These are phyloP conservation scores for Ustilago nuda DNA, from an alignment of 1,284 basidiomycete genomes.

Conservation along the genomic window DNA sequence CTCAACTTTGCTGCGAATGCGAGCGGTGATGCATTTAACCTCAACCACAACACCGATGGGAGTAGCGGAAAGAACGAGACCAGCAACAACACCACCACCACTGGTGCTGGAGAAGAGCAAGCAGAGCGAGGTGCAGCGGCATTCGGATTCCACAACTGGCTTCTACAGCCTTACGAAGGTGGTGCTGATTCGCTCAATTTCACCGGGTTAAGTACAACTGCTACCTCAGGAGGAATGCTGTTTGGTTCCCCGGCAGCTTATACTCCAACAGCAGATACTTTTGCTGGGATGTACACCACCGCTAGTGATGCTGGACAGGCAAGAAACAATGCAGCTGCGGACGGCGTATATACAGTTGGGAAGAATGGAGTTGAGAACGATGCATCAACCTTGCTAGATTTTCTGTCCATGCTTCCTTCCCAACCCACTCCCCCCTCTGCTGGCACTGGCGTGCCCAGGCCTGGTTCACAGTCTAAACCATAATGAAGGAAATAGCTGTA, in stretches of 20 bases:
- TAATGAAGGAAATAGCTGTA: background rate
- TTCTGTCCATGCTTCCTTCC: conserved; percentile 31
- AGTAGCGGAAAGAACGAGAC: background rate
- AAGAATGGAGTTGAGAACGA: conserved; percentile 3
- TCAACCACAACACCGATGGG: background rate
- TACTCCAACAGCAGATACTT: conserved; percentile 8
- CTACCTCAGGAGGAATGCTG: background rate
- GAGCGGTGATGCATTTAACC: conserved; percentile 3
- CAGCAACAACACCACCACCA: background rate
- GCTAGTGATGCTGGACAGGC: background rate
- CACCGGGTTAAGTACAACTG: background rate
- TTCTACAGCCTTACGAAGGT: conserved; percentile 49
- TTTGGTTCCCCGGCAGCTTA: conserved; percentile 21
- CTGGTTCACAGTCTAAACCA: background rate
- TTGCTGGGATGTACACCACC: conserved; percentile 7
- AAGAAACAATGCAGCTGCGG: background rate
- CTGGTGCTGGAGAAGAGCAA: background rate
- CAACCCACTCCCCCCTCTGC: conserved; percentile 7
- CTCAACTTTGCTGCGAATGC: background rate
- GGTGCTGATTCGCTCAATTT: conserved; percentile 20
- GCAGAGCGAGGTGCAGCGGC: conserved; percentile 13
- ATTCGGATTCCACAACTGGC: conserved; percentile 52
- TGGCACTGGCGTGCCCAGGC: background rate
- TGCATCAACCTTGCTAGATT: conserved; percentile 30
- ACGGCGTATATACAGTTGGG: background rate